Evolutionary conservation across 108 stramenopile species (phyloP).

Genomic region (Fragilaria radians): DNA sequence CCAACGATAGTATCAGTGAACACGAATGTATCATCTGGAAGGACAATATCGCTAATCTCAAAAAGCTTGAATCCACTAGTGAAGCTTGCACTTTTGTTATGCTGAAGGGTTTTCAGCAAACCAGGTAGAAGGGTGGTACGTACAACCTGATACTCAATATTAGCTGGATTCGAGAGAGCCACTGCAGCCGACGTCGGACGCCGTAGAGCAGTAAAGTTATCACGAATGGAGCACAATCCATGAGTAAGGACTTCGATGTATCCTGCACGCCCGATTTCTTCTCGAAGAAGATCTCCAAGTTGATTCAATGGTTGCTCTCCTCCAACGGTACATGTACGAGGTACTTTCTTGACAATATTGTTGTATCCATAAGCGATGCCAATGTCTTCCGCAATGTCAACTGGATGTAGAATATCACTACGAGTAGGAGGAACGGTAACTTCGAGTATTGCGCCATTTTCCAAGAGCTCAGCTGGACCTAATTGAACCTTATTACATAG

Average conservation of each 20-base stretch:
- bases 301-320: constrained; percentile 84
- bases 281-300: constrained; percentile 91
- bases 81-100: constrained; percentile 84
- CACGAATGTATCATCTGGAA: constrained; percentile 80
- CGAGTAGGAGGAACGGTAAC: constrained; percentile 98
- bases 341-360: constrained; percentile 89
- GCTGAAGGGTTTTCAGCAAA: constrained; percentile 90
- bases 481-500: constrained; percentile 96
- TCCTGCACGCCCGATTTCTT: constrained; percentile 93
- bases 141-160: constrained; percentile 95
- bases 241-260: constrained; percentile 91
- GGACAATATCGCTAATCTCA: constrained; percentile 94
- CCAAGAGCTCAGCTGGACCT: constrained; percentile 79
- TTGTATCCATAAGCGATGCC: constrained; percentile 99
- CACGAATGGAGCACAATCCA: constrained; percentile 85
- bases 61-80: constrained; percentile 84
- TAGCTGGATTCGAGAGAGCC: constrained; percentile 92
- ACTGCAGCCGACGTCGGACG: constrained; percentile 72
- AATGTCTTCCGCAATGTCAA: constrained; percentile 98
- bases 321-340: constrained; percentile 77
- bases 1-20: constrained; percentile 89
- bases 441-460: constrained; percentile 64
- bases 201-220: constrained; percentile 87
- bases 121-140: constrained; percentile 96
- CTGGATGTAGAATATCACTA: constrained; percentile 93